Evolutionary conservation across 116 monocot genomes (phyloP).

Genomic region (Papilionanthe hybrid): DNA sequence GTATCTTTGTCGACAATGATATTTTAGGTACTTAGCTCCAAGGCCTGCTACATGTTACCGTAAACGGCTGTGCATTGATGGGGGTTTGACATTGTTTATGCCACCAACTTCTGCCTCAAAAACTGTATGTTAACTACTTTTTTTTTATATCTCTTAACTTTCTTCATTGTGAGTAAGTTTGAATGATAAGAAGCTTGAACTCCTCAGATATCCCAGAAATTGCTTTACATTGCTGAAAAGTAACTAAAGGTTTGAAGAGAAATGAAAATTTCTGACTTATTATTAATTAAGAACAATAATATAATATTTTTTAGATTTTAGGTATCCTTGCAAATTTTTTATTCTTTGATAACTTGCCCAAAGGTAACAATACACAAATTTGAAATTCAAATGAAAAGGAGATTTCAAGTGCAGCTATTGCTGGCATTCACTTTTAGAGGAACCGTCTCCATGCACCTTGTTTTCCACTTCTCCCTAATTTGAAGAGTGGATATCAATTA

Average conservation of each 20-base stretch:
- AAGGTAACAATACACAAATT: too few relatives aligned
- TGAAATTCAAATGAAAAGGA: too few relatives aligned
- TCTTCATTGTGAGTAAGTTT: background rate
- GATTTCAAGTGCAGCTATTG: too few relatives aligned
- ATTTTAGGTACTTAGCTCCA: constrained; percentile 73
- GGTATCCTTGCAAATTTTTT: too few relatives aligned
- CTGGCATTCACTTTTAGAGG: too few relatives aligned
- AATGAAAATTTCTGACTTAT: too few relatives aligned
- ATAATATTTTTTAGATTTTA: too few relatives aligned
- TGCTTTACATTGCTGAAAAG: background rate
- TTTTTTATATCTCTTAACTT: background rate
- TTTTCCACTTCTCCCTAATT: too few relatives aligned
- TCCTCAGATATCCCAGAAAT: background rate
- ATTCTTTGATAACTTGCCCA: too few relatives aligned
- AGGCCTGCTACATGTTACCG: constrained; percentile 75
- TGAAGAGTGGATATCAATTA: too few relatives aligned
- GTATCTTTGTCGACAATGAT: background rate
- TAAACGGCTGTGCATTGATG: constrained; percentile 80
- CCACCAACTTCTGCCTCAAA: constrained; percentile 87
- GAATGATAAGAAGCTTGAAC: background rate
- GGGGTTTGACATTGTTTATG: constrained; percentile 89
- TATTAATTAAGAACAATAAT: too few relatives aligned
- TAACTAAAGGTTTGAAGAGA: background rate
- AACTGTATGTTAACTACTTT: constrained; percentile 38
- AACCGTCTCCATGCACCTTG: too few relatives aligned